Evolutionary conservation across 148 eudicot species (phyloP).

Genomic region (Agrostemma githago): DNA sequence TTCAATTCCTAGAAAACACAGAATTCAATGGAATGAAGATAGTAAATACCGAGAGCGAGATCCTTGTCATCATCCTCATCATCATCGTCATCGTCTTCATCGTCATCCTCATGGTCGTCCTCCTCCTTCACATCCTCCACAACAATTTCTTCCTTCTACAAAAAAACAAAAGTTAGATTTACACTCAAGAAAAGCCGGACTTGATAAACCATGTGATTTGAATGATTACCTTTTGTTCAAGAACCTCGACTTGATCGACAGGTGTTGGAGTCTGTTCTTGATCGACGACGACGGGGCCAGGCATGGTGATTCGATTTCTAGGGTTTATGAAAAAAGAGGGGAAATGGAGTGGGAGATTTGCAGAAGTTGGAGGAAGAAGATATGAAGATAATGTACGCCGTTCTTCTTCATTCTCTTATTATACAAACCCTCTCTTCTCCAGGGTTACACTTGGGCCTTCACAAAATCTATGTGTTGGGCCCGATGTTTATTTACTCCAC

Average conservation of each 20-base stretch:
- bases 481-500: neutral
- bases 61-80: slow-evolving; percentile 66
- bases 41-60: slow-evolving; percentile 32
- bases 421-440: neutral
- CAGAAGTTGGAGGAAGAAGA: neutral
- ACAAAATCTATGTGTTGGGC: neutral
- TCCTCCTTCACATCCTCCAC: slow-evolving; percentile 42
- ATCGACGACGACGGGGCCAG: slow-evolving; percentile 62
- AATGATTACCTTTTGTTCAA: slow-evolving; percentile 16
- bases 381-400: neutral
- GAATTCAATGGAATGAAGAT: neutral
- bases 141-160: slow-evolving; percentile 30
- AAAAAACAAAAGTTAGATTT: neutral
- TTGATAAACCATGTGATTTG: neutral
- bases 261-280: slow-evolving; percentile 29
- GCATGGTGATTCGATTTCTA: slow-evolving; percentile 32
- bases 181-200: too few species aligned
- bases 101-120: slow-evolving; percentile 37
- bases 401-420: neutral
- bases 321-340: neutral
- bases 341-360: neutral
- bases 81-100: slow-evolving; percentile 40
- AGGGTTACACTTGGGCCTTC: neutral
- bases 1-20: too few species aligned
- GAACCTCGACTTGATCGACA: slow-evolving; percentile 24